Evolutionary conservation across 139 green algal genomes (phyloP).

Genomic region (Chlamydomonas eustigma): DNA sequence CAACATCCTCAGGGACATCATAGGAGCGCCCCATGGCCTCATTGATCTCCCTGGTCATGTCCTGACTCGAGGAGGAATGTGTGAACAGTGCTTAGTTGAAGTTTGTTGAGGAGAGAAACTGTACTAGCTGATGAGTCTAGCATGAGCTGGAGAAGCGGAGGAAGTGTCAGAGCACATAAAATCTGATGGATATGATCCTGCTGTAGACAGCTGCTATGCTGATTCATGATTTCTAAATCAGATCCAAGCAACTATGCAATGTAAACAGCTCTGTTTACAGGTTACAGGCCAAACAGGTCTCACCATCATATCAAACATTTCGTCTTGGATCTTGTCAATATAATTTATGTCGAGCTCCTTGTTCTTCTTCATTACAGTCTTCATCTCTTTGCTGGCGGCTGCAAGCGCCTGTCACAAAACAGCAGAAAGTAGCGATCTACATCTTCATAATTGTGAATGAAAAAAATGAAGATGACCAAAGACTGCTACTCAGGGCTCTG

Average conservation of each 20-base stretch:
- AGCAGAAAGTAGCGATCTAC: background rate
- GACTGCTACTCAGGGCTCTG: too few species aligned
- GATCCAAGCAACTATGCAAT: too few species aligned
- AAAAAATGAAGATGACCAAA: too few species aligned
- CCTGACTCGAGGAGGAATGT: slow-evolving; percentile 36
- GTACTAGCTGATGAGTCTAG: too few species aligned
- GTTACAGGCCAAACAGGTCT: background rate
- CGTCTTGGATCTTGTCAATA: slow-evolving; percentile 94
- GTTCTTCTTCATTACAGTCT: slow-evolving; percentile 72
- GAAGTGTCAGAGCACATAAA: too few species aligned
- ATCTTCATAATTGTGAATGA: slow-evolving; percentile 13
- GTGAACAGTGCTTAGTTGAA: too few species aligned
- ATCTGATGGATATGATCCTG: too few species aligned
- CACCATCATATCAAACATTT: slow-evolving; percentile 91
- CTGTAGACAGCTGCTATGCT: too few species aligned
- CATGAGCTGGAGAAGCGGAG: too few species aligned
- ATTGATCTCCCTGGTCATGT: slow-evolving; percentile 89
- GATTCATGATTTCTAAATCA: too few species aligned
- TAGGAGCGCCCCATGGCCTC: slow-evolving; percentile 81
- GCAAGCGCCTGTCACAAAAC: slow-evolving; percentile 59
- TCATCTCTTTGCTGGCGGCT: slow-evolving; percentile 82
- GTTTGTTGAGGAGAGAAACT: too few species aligned
- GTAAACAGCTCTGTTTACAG: too few species aligned
- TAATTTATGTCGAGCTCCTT: slow-evolving; percentile 93
- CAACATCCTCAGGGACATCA: slow-evolving; percentile 89